Conservation (phyloP, 441 rosid species). For the Erodium moschatum region DNA sequence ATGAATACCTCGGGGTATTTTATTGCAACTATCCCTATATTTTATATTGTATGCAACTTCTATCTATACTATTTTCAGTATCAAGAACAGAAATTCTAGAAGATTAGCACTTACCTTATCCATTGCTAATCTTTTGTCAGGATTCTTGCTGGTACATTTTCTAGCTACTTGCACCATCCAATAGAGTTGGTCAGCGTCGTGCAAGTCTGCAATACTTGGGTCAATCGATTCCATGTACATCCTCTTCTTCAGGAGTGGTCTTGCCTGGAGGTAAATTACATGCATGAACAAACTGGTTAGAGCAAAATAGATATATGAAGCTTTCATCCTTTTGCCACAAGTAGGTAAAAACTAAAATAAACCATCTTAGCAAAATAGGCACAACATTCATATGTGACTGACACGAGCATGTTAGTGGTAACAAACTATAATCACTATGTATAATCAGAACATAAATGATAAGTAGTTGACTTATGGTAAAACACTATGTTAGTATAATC, state of each 20-base stretch:
- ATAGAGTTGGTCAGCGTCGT: slow-evolving; percentile 29
- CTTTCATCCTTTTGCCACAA: neutral
- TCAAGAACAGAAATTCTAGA: neutral
- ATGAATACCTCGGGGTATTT: too few relatives aligned
- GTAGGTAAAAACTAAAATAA: neutral
- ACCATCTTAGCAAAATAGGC: neutral
- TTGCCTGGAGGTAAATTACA: slow-evolving; percentile 25
- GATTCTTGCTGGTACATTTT: slow-evolving; percentile 28
- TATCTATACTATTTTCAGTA: too few relatives aligned
- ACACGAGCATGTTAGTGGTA: too few relatives aligned
- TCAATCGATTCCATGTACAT: slow-evolving; percentile 26
- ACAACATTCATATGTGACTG: too few relatives aligned
- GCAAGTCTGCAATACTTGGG: slow-evolving; percentile 21
- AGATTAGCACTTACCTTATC: slow-evolving; percentile 26
- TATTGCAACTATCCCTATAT: too few relatives aligned
- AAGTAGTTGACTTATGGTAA: too few relatives aligned
- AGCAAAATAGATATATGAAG: neutral
- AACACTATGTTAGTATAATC: too few relatives aligned
- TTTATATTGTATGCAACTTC: too few relatives aligned
- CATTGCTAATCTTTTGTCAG: slow-evolving; percentile 30
- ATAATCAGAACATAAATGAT: too few relatives aligned
- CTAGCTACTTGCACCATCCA: slow-evolving; percentile 27
- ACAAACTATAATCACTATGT: too few relatives aligned
- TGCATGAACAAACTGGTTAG: neutral
- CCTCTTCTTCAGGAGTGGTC: slow-evolving; percentile 27